Conservation (phyloP, 2,329 filamentous ascomycete genomes). For the Blastomyces gilchristii region DNA sequence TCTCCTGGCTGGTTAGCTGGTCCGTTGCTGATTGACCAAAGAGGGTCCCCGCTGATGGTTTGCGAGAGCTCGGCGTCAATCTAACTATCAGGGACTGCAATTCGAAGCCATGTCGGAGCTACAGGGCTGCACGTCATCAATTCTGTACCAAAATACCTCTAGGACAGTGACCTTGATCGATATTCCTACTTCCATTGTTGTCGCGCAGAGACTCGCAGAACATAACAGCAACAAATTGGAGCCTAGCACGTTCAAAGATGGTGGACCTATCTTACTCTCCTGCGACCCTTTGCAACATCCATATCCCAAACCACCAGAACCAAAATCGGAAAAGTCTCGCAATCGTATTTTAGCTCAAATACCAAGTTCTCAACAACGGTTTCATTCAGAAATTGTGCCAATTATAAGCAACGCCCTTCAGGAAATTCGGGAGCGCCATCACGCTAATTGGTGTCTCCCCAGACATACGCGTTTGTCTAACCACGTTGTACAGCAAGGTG, state of each 20-base stretch:
- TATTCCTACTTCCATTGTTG: conserved; percentile 47
- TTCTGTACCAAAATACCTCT: conserved; percentile 43
- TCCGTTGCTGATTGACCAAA: neutral
- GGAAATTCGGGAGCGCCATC: conserved; percentile 21
- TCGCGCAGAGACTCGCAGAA: conserved; percentile 37
- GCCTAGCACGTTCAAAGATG: conserved; percentile 7
- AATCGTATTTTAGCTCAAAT: conserved; percentile 30
- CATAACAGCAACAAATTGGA: conserved; percentile 16
- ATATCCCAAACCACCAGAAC: conserved; percentile 40
- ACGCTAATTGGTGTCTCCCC: conserved; percentile 27
- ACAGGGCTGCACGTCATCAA: conserved; percentile 19
- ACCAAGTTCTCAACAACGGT: conserved; percentile 24
- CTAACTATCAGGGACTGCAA: neutral
- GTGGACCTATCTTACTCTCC: conserved; percentile 33
- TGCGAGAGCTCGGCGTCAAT: neutral
- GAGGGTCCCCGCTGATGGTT: neutral
- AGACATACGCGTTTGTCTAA: conserved; percentile 10
- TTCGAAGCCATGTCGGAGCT: neutral
- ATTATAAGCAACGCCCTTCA: conserved; percentile 32
- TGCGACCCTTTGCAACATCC: conserved; percentile 36
- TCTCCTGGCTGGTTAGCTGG: neutral
- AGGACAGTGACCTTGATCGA: conserved; percentile 45
- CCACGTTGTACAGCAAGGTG: neutral
- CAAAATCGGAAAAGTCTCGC: conserved; percentile 40
- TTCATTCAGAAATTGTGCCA: conserved; percentile 19